These are phyloP conservation scores for Primulina huaijiensis DNA, from an alignment of 257 asterid species.

Conservation along the genomic window DNA sequence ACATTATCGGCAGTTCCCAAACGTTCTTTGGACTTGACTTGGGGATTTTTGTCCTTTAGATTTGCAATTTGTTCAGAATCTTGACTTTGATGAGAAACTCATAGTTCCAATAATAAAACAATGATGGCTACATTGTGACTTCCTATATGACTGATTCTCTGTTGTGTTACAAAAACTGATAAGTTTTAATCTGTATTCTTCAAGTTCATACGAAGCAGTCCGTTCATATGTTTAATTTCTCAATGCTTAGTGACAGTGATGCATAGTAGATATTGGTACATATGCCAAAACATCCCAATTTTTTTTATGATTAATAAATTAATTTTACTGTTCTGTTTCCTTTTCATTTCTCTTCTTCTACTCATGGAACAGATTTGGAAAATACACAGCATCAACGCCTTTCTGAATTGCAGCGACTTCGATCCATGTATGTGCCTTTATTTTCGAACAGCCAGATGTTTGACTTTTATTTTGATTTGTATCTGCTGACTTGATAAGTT, in stretches of 20 bases:
- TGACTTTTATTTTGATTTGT: slow-evolving; percentile 10
- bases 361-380: slow-evolving; percentile 52
- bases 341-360: slow-evolving; percentile 20
- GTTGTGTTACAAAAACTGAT: too few relatives aligned
- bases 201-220: background rate
- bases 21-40: background rate
- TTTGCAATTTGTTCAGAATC: too few relatives aligned
- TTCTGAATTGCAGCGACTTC: slow-evolving; percentile 91
- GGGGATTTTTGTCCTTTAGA: too few relatives aligned
- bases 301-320: slow-evolving; percentile 10
- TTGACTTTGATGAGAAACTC: too few relatives aligned
- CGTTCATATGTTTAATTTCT: slow-evolving; percentile 13
- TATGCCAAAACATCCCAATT: slow-evolving; percentile 10
- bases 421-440: slow-evolving; percentile 73
- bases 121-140: background rate
- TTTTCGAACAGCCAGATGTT: slow-evolving; percentile 25
- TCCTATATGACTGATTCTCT: too few relatives aligned
- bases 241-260: slow-evolving; percentile 7
- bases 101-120: too few relatives aligned
- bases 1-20: too few relatives aligned
- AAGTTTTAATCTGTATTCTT: background rate
- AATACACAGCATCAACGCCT: slow-evolving; percentile 91
- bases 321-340: slow-evolving; percentile 17
- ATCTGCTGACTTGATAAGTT: slow-evolving; percentile 16
- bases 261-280: slow-evolving; percentile 1